These are phyloP conservation scores for Cordyceps fumosorosea DNA, from an alignment of 2,329 filamentous ascomycete species.

Conservation along the genomic window DNA sequence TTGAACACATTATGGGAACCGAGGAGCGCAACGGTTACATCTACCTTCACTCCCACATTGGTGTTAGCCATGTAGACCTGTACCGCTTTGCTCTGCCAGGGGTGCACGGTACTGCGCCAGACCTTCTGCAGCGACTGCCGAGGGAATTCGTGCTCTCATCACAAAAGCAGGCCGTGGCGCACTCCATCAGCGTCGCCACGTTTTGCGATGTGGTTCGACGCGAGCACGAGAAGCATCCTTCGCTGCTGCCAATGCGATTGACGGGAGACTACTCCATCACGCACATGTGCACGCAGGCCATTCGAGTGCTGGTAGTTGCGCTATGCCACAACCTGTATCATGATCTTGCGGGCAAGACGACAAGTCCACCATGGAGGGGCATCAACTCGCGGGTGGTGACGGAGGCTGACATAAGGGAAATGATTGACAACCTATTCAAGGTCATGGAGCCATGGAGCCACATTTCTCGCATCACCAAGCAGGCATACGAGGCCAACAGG, in stretches of 20 bases:
- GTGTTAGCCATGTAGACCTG: slow-evolving; percentile 31
- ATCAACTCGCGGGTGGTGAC: slow-evolving; percentile 21
- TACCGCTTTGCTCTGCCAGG: slow-evolving; percentile 34
- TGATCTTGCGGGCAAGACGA: slow-evolving; percentile 28
- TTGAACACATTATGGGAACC: slow-evolving; percentile 25
- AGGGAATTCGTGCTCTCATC: slow-evolving; percentile 29
- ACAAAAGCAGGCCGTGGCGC: slow-evolving; percentile 33
- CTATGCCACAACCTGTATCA: slow-evolving; percentile 29
- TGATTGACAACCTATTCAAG: slow-evolving; percentile 29
- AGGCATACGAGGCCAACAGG: slow-evolving; percentile 25
- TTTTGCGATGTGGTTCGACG: slow-evolving; percentile 30
- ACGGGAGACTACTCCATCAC: slow-evolving; percentile 26
- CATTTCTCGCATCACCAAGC: slow-evolving; percentile 23
- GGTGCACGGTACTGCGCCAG: slow-evolving; percentile 25
- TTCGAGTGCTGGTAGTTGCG: slow-evolving; percentile 29
- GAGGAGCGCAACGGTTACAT: slow-evolving; percentile 29
- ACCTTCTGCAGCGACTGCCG: slow-evolving; percentile 29
- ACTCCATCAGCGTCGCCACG: slow-evolving; percentile 30
- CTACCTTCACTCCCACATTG: slow-evolving; percentile 31
- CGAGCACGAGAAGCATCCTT: slow-evolving; percentile 21
- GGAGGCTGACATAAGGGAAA: slow-evolving; percentile 25
- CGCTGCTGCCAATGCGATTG: slow-evolving; percentile 21
- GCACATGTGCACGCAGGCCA: slow-evolving; percentile 25
- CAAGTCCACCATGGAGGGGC: slow-evolving; percentile 30
- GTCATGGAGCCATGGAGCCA: slow-evolving; percentile 28